phyloP scores from a whole-genome alignment of 768 basidiomycete genomes.

The Suillus ampliporus region DNA sequence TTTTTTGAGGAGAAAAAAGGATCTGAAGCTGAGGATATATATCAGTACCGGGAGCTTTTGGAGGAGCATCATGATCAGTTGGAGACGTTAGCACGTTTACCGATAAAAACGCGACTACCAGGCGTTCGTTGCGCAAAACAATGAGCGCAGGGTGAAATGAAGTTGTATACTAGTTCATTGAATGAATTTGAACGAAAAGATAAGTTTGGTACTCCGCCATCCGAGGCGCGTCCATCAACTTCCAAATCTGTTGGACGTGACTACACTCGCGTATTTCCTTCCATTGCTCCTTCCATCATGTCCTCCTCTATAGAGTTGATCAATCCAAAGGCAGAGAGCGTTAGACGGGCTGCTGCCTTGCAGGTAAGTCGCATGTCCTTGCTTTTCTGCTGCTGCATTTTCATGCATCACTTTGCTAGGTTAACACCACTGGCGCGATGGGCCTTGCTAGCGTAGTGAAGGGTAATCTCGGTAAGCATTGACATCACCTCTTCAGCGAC shows the following conservation, averaged over 20 bases:
- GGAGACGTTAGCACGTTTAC: slow-evolving; percentile 27
- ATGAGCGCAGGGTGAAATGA: slow-evolving; percentile 19
- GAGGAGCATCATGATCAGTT: slow-evolving; percentile 9
- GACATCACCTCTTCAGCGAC: slow-evolving; percentile 20
- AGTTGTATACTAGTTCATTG: slow-evolving; percentile 27
- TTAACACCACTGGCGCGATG: slow-evolving; percentile 93
- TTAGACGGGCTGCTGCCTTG: slow-evolving; percentile 86
- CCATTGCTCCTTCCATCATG: slow-evolving; percentile 44
- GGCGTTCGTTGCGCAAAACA: slow-evolving; percentile 39
- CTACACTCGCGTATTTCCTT: slow-evolving; percentile 14
- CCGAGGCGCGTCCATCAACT: slow-evolving; percentile 11
- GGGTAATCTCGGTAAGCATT: slow-evolving; percentile 85
- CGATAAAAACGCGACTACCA: slow-evolving; percentile 37
- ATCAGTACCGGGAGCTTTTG: not conserved
- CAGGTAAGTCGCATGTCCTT: slow-evolving; percentile 59
- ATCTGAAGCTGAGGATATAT: slow-evolving; percentile 9
- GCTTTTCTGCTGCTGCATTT: slow-evolving; percentile 23
- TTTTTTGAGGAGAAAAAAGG: slow-evolving; percentile 3
- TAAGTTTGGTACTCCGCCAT: slow-evolving; percentile 38
- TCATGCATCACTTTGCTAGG: slow-evolving; percentile 51
- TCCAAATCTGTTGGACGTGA: slow-evolving; percentile 9
- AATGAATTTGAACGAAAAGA: slow-evolving; percentile 20
- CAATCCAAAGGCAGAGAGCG: slow-evolving; percentile 95
- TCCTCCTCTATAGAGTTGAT: slow-evolving; percentile 90
- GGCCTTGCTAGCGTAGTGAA: slow-evolving; percentile 97